Evolutionary conservation across 345 rosid genomes (phyloP).

Genomic region (Eucalyptus melliodora): DNA sequence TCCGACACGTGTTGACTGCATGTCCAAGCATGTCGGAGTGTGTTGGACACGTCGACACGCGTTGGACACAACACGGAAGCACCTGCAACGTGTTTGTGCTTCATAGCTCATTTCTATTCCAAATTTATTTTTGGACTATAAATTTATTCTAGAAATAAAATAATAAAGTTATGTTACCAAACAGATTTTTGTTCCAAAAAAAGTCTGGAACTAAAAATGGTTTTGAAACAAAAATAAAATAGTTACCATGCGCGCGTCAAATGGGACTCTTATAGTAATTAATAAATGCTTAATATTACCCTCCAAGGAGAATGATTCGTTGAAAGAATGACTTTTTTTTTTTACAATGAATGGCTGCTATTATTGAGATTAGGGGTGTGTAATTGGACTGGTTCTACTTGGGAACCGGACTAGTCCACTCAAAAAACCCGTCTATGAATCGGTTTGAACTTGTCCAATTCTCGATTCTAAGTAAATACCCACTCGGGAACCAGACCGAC

Average conservation of each 20-base stretch:
- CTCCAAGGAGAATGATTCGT: neutral
- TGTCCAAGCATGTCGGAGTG: fast-evolving
- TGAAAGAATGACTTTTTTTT: neutral
- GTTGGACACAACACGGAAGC: fast-evolving
- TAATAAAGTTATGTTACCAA: too few relatives aligned
- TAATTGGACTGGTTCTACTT: too few relatives aligned
- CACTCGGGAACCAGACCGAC: fast-evolving
- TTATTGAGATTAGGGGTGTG: neutral
- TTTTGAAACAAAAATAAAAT: too few relatives aligned
- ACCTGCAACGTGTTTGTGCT: too few relatives aligned
- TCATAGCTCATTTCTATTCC: too few relatives aligned
- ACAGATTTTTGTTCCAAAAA: fast-evolving
- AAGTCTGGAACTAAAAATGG: too few relatives aligned
- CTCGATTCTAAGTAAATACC: too few relatives aligned
- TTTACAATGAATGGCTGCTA: neutral
- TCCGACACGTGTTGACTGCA: fast-evolving
- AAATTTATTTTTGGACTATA: too few relatives aligned
- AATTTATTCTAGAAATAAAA: too few relatives aligned
- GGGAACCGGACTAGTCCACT: too few relatives aligned
- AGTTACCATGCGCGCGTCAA: too few relatives aligned
- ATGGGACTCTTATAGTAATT: neutral
- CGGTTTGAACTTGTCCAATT: too few relatives aligned
- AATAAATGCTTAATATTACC: neutral
- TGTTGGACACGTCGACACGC: fast-evolving
- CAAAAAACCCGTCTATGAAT: fast-evolving